Evolutionary conservation across 495 filamentous ascomycete species (phyloP), one percentile per base, ranked within the genome.

Genomic region (Cercophora sp.): DNA sequence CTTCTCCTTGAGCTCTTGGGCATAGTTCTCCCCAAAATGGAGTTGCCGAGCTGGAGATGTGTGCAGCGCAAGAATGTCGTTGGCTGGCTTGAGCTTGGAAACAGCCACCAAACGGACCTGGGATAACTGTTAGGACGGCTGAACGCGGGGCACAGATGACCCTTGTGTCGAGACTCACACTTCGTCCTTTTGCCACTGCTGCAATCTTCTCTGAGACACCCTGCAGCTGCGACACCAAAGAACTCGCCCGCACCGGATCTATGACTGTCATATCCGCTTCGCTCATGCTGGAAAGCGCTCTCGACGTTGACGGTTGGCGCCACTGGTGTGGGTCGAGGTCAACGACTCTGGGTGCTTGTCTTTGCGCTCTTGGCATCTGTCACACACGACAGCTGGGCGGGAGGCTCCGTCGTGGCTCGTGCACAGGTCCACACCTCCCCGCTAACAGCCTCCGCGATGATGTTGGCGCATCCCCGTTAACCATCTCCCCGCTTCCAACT

Each of bases 11-110:
- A 98, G 83, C 65, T 98, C 93, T 71, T 96, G 91, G 11, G 87
- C 78, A 75, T 98, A 98, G 73, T 98, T 98, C 71, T 98, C 93
- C 56, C 93, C 93, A 68, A 96, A 96, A 70, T 97, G 90, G 44
- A 75, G 58, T 35, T 96, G 91, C 0, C 66, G 56, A 16, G 74
- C 67, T 0, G 78, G 75, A 1, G 77, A 59, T 52, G 81, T 72
- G 73, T 94, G 85, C 2, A 98, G 78, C 43, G 88, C 83, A 35
- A 95, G 76, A 62, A 96, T 84, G 71, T 97, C 94, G 48, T 85
- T 82, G 46, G 84, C 87, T 9, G 93, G 90, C 68, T 96, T 96
- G 58, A 93, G 77, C 67, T 98, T 98, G 15, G 90, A 96, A 45
- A 98, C 91, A 26, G 91, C 91, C 20, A 98, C 87, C 20, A 97